Evolutionary conservation across 2,329 filamentous ascomycete genomes (phyloP).

Genomic region (Amylocarpus encephaloides): DNA sequence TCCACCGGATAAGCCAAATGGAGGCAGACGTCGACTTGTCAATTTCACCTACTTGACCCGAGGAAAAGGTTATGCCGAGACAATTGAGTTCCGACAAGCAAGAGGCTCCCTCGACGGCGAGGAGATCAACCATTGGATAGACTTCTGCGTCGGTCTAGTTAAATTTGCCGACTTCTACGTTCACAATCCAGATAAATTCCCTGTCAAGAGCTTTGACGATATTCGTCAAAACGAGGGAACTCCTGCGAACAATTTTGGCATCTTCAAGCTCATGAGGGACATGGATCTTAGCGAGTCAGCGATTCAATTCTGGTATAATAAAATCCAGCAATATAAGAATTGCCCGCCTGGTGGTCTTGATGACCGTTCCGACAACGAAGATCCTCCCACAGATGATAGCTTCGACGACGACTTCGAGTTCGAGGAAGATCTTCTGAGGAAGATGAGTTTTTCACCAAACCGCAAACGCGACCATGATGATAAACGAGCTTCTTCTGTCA

Average conservation of each 20-base stretch:
- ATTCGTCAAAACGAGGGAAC: neutral
- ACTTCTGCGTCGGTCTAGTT: constrained; percentile 23
- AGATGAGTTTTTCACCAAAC: too few species aligned
- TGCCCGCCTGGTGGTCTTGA: constrained; percentile 3
- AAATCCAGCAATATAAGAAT: constrained; percentile 2
- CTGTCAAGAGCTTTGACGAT: constrained; percentile 9
- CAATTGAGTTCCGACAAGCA: constrained; percentile 25
- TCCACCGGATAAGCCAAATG: neutral
- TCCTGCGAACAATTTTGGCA: constrained; percentile 1
- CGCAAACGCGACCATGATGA: too few species aligned
- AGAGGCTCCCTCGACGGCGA: constrained; percentile 15
- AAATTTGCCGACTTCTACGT: constrained; percentile 17
- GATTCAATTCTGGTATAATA: constrained; percentile 9
- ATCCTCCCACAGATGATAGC: neutral
- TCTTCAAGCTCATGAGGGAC: constrained; percentile 16
- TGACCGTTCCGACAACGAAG: constrained; percentile 16
- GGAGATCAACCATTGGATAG: constrained; percentile 20
- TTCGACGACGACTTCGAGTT: neutral
- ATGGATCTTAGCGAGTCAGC: constrained; percentile 13
- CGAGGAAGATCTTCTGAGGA: too few species aligned
- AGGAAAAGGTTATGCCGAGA: constrained; percentile 7
- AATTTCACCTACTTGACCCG: constrained; percentile 15
- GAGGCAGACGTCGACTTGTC: constrained; percentile 12
- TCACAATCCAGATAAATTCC: constrained; percentile 10
- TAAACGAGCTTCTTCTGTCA: too few species aligned